Conservation (phyloP, 768 basidiomycete species). For the Lentinus tigrinus region DNA sequence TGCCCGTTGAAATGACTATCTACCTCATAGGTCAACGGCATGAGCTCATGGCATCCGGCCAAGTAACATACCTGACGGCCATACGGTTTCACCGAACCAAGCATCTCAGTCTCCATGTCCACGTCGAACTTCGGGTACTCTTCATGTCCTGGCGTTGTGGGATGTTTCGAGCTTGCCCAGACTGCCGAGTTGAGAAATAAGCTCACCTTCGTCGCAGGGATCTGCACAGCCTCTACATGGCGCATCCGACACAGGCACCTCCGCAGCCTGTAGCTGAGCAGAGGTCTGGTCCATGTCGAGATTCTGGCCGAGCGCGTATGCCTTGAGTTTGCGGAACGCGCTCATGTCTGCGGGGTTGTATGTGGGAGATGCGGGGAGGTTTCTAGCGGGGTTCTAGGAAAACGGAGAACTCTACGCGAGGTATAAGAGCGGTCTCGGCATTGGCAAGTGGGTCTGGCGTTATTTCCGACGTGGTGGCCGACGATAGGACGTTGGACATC, state of each 20-base stretch:
- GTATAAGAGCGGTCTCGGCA: not conserved
- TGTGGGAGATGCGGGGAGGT: not conserved
- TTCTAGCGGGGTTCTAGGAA: not conserved
- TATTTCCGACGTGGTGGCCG: not conserved
- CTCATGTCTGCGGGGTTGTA: slow-evolving; percentile 13
- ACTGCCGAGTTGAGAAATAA: not conserved
- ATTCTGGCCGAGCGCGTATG: slow-evolving; percentile 26
- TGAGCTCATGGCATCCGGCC: not conserved
- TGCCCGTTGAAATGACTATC: slow-evolving; percentile 88
- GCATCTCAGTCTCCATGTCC: slow-evolving; percentile 78
- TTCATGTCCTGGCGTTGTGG: slow-evolving; percentile 57
- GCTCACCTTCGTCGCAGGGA: slow-evolving; percentile 72
- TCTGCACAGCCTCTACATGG: slow-evolving; percentile 75
- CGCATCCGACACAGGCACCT: slow-evolving; percentile 63
- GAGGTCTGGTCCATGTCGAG: slow-evolving; percentile 40
- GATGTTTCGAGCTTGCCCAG: not conserved
- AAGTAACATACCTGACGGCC: slow-evolving; percentile 64
- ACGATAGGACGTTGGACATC: not conserved
- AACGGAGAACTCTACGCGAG: not conserved
- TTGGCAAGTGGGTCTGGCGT: too few species aligned
- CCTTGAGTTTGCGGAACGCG: slow-evolving; percentile 27
- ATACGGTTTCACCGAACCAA: slow-evolving; percentile 86
- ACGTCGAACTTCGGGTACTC: slow-evolving; percentile 76
- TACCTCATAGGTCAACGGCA: slow-evolving; percentile 29
- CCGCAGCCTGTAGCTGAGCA: slow-evolving; percentile 51